Percentiles rank a stretch among this genome's conserved stretches.
phyloP scores from a whole-genome alignment of 75 land plant species.

The Cupressus sempervirens region DNA sequence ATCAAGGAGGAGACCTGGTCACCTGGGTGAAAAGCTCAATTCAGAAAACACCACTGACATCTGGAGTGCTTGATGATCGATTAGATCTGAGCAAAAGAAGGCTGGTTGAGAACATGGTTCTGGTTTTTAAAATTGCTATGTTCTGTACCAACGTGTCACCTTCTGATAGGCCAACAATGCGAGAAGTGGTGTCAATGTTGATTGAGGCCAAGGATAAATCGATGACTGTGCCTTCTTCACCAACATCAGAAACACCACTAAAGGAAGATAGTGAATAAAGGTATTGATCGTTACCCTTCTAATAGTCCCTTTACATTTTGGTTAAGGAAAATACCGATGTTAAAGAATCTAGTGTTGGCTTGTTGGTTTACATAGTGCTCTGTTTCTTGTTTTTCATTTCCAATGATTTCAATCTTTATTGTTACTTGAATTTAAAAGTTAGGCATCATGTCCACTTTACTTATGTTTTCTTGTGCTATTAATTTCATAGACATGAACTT shows the following conservation, averaged over 20 bases:
- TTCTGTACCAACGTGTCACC: slow-evolving; percentile 62
- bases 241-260: slow-evolving; percentile 41
- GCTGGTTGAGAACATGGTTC: slow-evolving; percentile 47
- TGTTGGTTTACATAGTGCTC: neutral
- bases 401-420: neutral
- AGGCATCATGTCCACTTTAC: neutral
- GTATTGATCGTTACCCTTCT: neutral
- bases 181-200: slow-evolving; percentile 68
- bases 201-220: slow-evolving; percentile 34
- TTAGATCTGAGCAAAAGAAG: slow-evolving; percentile 31
- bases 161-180: slow-evolving; percentile 65
- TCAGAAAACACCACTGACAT: slow-evolving; percentile 10
- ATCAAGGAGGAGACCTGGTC: slow-evolving; percentile 70
- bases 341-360: neutral
- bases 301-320: neutral
- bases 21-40: slow-evolving; percentile 64
- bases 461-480: neutral
- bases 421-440: neutral
- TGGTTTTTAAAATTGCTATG: slow-evolving; percentile 68
- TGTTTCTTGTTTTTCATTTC: neutral
- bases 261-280: slow-evolving; percentile 15
- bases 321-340: neutral
- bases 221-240: slow-evolving; percentile 10
- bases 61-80: slow-evolving; percentile 44
- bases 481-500: neutral